A percentile compares a stretch with the other conserved stretches of the same genome.
These are phyloP conservation scores for Pseudocercospora ulei DNA, from an alignment of 2,329 filamentous ascomycete species.

Conservation along the genomic window DNA sequence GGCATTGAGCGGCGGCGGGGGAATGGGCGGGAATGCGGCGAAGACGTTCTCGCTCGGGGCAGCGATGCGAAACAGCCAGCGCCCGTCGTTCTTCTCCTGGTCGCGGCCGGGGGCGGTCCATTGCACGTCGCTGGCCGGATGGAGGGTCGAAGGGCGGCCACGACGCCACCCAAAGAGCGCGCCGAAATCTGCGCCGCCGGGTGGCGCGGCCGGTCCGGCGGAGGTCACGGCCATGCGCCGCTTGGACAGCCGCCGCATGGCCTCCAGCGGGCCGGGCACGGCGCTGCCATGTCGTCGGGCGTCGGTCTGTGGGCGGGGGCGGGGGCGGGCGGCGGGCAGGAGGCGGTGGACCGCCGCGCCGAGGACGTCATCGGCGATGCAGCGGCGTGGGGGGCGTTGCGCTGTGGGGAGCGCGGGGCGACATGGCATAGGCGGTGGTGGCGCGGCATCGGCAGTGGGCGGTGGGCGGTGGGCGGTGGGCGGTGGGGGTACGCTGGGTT, in stretches of 20 bases:
- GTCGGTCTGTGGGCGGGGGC: constrained; percentile 22
- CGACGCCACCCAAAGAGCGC: constrained; percentile 27
- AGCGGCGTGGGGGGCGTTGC: constrained; percentile 40
- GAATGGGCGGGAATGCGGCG: constrained; percentile 14
- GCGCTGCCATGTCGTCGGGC: constrained; percentile 48
- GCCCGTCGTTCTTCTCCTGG: constrained; percentile 14
- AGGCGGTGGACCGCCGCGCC: constrained; percentile 45
- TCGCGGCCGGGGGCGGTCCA: constrained; percentile 24
- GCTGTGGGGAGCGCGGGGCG: constrained; percentile 18
- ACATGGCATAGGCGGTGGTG: constrained; percentile 25
- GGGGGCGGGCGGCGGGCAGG: constrained; percentile 34
- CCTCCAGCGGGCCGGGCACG: constrained; percentile 55
- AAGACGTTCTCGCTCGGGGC: constrained; percentile 13
- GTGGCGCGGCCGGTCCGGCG: constrained; percentile 10
- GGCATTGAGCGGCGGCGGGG: constrained; percentile 9
- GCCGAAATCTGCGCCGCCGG: constrained; percentile 26
- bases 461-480: constrained; percentile 3
- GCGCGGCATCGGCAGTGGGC: constrained; percentile 11
- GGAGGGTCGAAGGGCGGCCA: constrained; percentile 14
- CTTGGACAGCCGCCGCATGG: constrained; percentile 47
- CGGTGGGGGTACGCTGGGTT: constrained; percentile 1
- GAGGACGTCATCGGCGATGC: constrained; percentile 52
- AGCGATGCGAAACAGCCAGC: constrained; percentile 17
- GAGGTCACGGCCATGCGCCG: constrained; percentile 43
- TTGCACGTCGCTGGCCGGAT: constrained; percentile 23